Evolutionary conservation across 2,329 filamentous ascomycete species (phyloP).

Genomic region (Acarospora socialis): DNA sequence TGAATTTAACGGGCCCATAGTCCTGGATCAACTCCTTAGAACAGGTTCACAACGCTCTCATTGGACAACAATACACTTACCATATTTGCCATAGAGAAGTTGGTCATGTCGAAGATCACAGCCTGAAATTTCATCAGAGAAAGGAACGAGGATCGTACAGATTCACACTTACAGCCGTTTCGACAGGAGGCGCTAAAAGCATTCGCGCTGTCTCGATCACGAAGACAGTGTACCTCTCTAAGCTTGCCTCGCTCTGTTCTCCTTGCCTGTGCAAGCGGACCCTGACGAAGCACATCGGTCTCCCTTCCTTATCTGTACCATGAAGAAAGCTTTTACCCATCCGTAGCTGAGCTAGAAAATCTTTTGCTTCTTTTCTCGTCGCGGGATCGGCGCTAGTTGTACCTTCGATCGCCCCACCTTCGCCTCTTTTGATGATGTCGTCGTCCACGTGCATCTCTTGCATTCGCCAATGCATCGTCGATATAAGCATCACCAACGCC

Average conservation of each 20-base stretch:
- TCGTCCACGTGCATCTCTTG: slow-evolving; percentile 77
- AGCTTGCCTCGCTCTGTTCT: slow-evolving; percentile 65
- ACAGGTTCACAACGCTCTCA: slow-evolving; percentile 14
- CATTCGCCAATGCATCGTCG: slow-evolving; percentile 83
- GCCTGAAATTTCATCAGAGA: slow-evolving; percentile 40
- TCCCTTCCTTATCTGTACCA: slow-evolving; percentile 66
- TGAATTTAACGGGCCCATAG: slow-evolving; percentile 93
- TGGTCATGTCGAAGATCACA: slow-evolving; percentile 90
- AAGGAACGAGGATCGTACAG: not conserved
- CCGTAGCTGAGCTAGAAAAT: slow-evolving; percentile 70
- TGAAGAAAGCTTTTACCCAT: slow-evolving; percentile 91
- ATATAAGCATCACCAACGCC: slow-evolving; percentile 84
- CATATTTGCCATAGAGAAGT: slow-evolving; percentile 92
- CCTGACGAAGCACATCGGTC: slow-evolving; percentile 76
- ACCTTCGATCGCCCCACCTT: slow-evolving; percentile 49
- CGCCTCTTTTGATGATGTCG: slow-evolving; percentile 67
- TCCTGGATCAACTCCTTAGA: slow-evolving; percentile 45
- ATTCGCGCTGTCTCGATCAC: slow-evolving; percentile 89
- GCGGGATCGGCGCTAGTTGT: slow-evolving; percentile 44
- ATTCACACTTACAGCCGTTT: slow-evolving; percentile 66
- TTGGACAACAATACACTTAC: slow-evolving; percentile 27
- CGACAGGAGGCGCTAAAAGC: slow-evolving; percentile 62
- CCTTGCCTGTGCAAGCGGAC: slow-evolving; percentile 68
- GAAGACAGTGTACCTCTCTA: slow-evolving; percentile 86
- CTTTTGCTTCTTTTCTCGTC: slow-evolving; percentile 54